A percentile compares a stretch with the other conserved stretches of the same genome.
phyloP scores from a whole-genome alignment of 495 filamentous ascomycete species.

The Pseudevernia furfuracea region DNA sequence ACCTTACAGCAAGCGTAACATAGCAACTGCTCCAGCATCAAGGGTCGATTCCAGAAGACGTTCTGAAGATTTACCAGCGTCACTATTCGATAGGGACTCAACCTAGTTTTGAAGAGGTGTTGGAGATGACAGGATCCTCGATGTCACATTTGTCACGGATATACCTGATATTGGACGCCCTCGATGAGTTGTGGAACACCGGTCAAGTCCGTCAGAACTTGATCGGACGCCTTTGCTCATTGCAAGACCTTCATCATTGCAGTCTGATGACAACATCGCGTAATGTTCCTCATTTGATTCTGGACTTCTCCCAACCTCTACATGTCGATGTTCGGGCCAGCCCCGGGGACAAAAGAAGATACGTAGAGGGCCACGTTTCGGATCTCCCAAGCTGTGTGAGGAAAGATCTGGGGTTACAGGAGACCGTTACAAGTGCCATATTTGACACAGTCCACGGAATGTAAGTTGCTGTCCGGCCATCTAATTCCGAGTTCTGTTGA shows the following conservation, averaged over 20 bases:
- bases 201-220: constrained; percentile 8
- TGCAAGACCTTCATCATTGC: not conserved
- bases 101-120: constrained; percentile 10
- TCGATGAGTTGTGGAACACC: constrained; percentile 38
- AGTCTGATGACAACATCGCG: constrained; percentile 16
- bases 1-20: constrained; percentile 1
- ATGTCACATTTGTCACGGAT: not conserved
- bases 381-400: not conserved
- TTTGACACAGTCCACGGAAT: not conserved
- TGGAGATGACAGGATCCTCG: not conserved
- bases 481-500: not conserved
- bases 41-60: not conserved
- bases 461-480: not conserved
- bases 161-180: constrained; percentile 33
- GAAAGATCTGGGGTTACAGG: not conserved
- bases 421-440: not conserved
- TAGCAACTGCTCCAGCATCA: constrained; percentile 10
- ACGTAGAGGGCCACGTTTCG: constrained; percentile 22
- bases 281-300: constrained; percentile 30
- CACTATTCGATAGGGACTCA: not conserved
- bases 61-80: not conserved
- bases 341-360: constrained; percentile 31
- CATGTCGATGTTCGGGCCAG: constrained; percentile 36
- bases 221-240: not conserved
- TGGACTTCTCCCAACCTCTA: constrained; percentile 22